Base-by-base conservation (phyloP, 108 stramenopile genomes). In the Schizochytrium sp. region DNA sequence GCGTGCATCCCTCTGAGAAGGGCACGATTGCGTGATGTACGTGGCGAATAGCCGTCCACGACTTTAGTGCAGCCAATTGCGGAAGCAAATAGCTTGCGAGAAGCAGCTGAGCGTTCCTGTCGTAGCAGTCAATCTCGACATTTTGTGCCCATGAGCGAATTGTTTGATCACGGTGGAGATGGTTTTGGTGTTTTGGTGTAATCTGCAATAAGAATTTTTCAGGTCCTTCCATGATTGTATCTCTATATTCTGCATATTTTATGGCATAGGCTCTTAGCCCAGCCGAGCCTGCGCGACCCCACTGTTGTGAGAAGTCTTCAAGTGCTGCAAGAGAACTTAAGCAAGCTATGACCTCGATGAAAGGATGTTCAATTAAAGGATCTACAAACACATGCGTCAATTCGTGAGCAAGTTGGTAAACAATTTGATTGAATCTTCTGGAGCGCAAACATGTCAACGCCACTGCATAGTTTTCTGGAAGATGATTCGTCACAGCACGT, bases 311-410 rank as follows among this genome's bases (percentile, higher is more conserved):
- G 15, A 83, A 55, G 5, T 46, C 76, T 17, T 40, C 28, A 10
- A 83, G 76, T 12, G 53, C 76, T 5, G 76, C 76, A 83, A 83
- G 76, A n/a, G 76, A 83, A 53, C 47, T 55, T n/a, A 55, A 38
- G 47, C 76, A 83, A 47, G 76, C 76, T n/a, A 83, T 55, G 3
- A 83, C 76, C n/a, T 83, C 76, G 10, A 83, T 53, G 53, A 83
- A 40, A 13, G 76, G 76, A 28, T 83, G 76, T 53, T 55, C 76
- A 10, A 83, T 53, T 38, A 10, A 1, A 42, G 76, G 76, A 83
- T 83, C 76, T 28, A 83, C 50, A 28, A 83, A 83, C 0, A 83
- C 76, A 55, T 83, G 76, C 47, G 28, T 19, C 50, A 83, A 53
- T 53, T 83, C 76, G 28, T 83, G 76, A 47, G 50, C 76, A 0